These are phyloP conservation scores for Microcyclospora pomicola DNA, from an alignment of 2,329 filamentous ascomycete genomes.

Conservation along the genomic window DNA sequence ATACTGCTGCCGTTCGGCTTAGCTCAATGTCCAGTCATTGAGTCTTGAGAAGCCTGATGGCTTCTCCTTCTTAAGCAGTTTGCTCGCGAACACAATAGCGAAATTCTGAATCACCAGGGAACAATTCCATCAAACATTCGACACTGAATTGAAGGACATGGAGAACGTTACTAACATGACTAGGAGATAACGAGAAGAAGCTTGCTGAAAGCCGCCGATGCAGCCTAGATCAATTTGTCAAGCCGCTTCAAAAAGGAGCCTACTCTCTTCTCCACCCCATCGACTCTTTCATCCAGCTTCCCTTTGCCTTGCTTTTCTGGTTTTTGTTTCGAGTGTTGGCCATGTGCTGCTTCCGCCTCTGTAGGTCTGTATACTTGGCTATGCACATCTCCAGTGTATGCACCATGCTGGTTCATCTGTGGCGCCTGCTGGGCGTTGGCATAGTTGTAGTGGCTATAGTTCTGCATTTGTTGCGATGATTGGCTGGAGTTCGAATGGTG, in stretches of 20 bases:
- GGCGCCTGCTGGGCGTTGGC: slow-evolving; percentile 13
- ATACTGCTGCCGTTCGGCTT: too few relatives aligned
- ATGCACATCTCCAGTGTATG: slow-evolving; percentile 43
- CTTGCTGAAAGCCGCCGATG: too few relatives aligned
- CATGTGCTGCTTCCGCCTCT: slow-evolving; percentile 41
- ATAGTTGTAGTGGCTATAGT: slow-evolving; percentile 44
- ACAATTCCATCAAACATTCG: too few relatives aligned
- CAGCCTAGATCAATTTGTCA: slow-evolving; percentile 35
- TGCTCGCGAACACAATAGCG: too few relatives aligned
- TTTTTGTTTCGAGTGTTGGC: slow-evolving; percentile 16
- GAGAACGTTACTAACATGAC: too few relatives aligned
- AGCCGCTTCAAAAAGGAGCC: slow-evolving; percentile 62
- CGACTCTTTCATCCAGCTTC: slow-evolving; percentile 48
- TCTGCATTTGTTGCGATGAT: slow-evolving; percentile 28
- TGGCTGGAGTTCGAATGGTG: slow-evolving; percentile 23
- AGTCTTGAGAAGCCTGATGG: too few relatives aligned
- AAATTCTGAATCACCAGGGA: too few relatives aligned
- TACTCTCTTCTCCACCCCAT: slow-evolving; percentile 55
- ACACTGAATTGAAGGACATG: too few relatives aligned
- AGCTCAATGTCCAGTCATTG: too few relatives aligned
- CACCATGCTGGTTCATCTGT: slow-evolving; percentile 15
- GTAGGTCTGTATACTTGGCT: slow-evolving; percentile 57
- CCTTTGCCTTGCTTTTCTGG: slow-evolving; percentile 14
- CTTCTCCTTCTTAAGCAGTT: too few relatives aligned
- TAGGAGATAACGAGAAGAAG: too few relatives aligned